Evolutionary conservation across 1,284 basidiomycete species (phyloP), one percentile per base, ranked within the genome.

Genomic region (Ceratobasidium theobromae): DNA sequence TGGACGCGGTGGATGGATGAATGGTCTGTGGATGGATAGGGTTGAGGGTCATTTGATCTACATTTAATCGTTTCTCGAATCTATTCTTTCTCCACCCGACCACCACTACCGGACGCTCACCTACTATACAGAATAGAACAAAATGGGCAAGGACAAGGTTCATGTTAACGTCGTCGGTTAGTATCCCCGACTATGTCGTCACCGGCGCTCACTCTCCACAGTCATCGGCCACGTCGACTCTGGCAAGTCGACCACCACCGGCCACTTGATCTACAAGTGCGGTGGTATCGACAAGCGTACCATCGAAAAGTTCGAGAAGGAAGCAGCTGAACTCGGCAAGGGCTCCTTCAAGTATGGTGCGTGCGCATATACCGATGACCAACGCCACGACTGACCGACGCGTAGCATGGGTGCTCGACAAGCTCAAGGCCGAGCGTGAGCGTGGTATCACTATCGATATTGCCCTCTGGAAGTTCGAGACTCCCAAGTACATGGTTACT

Each of bases 201-300:
- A 46, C 33, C 30, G 18, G 67, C 9, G 45, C 67, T 69, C 32
- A 25, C 41, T 69, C 68, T 67, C 77, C 81, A 76, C 75, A 92
- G 93, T 96, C 80, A 95, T 95, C 84, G 93, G 93, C 72, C 93
- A 96, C 84, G 93, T 95, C 89, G 91, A 94, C 83, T 93, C 91
- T 78, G 92, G 96, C 75, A 98, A 98, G 85, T 98, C 95, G 72
- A 99, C 96, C 81, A 99, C 96, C 78, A 99, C 97, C 76, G 97
- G 97, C 75, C 97, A 99, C 86, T 86, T 99, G 83, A 99, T 99
- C 88, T 98, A 98, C 93, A 98, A 99, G 89, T 99, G 96, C 81
- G 96, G 96, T 89, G 97, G 97, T 93, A 99, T 99, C 84, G 97
- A 99, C 82, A 99, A 99, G 86, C 96, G 97, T 90, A 98, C 95